Conservation (phyloP, 176 grass and related monocot species). For the Chloris gayana region DNA sequence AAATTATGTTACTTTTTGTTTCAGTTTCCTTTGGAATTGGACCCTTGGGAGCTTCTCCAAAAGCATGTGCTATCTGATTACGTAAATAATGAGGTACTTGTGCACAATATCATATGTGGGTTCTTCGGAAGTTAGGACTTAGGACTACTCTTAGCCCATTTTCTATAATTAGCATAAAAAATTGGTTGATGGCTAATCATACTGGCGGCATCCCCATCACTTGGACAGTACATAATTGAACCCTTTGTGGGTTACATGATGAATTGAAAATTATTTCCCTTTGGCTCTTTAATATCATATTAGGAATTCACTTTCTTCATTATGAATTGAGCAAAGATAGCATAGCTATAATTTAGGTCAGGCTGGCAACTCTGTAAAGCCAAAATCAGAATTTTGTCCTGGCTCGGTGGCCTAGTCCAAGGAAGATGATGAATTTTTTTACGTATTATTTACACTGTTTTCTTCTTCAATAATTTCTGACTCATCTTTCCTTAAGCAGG, state of each 20-base stretch:
- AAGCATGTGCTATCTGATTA: conserved; percentile 90
- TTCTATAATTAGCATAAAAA: conserved; percentile 1
- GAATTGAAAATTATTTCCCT: neutral
- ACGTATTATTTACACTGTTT: conserved; percentile 23
- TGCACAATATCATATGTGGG: conserved; percentile 19
- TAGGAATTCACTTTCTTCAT: neutral
- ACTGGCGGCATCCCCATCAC: neutral
- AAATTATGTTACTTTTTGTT: conserved; percentile 40
- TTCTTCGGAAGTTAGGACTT: neutral
- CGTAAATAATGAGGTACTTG: conserved; percentile 72
- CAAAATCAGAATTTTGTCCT: conserved; percentile 19
- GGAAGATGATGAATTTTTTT: neutral
- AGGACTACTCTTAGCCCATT: neutral
- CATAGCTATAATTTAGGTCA: neutral
- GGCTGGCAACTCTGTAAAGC: conserved; percentile 5
- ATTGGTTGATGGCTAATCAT: neutral
- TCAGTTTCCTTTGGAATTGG: conserved; percentile 92
- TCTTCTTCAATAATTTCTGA: conserved; percentile 44
- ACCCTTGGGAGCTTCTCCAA: conserved; percentile 85
- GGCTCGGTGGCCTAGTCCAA: neutral
- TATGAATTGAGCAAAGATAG: conserved; percentile 12
- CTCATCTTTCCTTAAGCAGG: conserved; percentile 67
- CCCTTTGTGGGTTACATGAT: neutral
- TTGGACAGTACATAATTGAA: neutral
- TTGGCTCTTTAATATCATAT: neutral